These are phyloP conservation scores for Primulina eburnea DNA, from an alignment of 257 asterid species.

Conservation along the genomic window DNA sequence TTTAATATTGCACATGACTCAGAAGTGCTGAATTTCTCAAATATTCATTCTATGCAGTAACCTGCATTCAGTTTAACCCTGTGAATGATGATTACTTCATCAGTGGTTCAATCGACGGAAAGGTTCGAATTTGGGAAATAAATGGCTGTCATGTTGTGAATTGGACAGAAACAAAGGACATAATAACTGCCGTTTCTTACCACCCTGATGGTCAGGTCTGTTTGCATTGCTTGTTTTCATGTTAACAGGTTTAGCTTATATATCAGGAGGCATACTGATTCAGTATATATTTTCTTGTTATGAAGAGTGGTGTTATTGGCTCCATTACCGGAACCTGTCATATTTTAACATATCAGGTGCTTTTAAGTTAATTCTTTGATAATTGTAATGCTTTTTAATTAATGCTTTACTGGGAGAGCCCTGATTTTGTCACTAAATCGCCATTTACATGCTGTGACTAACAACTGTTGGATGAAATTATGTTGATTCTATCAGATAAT, in stretches of 20 bases:
- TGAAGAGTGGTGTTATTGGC: slow-evolving; percentile 84
- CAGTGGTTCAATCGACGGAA: slow-evolving; percentile 96
- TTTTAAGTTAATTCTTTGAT: slow-evolving; percentile 12
- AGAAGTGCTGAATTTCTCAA: slow-evolving; percentile 22
- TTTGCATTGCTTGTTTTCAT: slow-evolving; percentile 7
- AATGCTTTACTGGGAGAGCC: background rate
- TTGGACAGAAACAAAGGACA: slow-evolving; percentile 82
- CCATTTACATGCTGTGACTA: background rate
- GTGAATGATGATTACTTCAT: slow-evolving; percentile 67
- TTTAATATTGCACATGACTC: background rate
- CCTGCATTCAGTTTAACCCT: slow-evolving; percentile 81
- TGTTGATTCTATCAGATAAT: slow-evolving; percentile 48
- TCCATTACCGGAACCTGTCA: slow-evolving; percentile 66
- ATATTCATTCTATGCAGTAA: slow-evolving; percentile 58
- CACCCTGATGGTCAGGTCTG: slow-evolving; percentile 84
- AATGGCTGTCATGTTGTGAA: slow-evolving; percentile 67
- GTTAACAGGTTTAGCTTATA: background rate
- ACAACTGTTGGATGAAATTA: slow-evolving; percentile 16
- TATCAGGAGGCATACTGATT: slow-evolving; percentile 4
- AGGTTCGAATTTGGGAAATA: slow-evolving; percentile 81
- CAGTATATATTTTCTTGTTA: slow-evolving; percentile 19
- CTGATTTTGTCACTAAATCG: background rate
- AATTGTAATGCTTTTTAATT: background rate
- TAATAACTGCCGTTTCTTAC: slow-evolving; percentile 83
- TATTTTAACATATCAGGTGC: slow-evolving; percentile 70